Evolutionary conservation across 2,329 filamentous ascomycete species (phyloP), one percentile per base, ranked within the genome.

Genomic region (Rachicladosporium sp.): DNA sequence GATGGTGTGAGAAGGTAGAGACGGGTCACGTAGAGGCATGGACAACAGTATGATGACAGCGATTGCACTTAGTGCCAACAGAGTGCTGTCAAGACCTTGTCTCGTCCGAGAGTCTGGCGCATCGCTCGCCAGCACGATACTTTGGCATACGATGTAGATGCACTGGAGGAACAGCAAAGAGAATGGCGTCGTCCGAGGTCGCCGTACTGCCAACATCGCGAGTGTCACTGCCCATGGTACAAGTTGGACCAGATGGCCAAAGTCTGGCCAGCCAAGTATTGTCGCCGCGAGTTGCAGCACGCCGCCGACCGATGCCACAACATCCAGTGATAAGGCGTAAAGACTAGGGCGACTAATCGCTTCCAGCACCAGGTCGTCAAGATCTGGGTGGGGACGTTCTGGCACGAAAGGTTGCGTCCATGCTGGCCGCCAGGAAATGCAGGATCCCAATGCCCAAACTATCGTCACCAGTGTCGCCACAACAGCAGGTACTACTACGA

Each of bases 1-100:
- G 41, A 88, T 84, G 1, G 70, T 71, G 6, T 69, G 58, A 3
- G 56, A 63, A 12, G 70, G 62, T 3, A 79, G 54, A 1, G 54
- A 54, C 1, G 76, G 73, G 42, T 82, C 71, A 13, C 82, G 71
- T 48, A 87, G 61, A 5, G 82, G 82, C 80, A 86, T 86, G 15
- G 69, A 61, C 9, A 85, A 54, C 36, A 84, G 71, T 10, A 74
- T 48, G 2, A 67, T 31, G 5, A 79, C 62, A 1, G 69, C 69
- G 4, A 60, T 45, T 4, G 73, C 46, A 1, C 72, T 46, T 4
- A 71, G 40, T 44, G 42, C 60, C 48, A 49, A 55, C 48, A 54
- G 32, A 10, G 52, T 46, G 32, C 56, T 47, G 11, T 63, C 56
- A 10, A 65, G 53, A 9, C 59, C 48, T 4, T 35, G 21, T 6